Conservation (phyloP, 192 early-diverging fungal species). For the Coemansia sp. region DNA sequence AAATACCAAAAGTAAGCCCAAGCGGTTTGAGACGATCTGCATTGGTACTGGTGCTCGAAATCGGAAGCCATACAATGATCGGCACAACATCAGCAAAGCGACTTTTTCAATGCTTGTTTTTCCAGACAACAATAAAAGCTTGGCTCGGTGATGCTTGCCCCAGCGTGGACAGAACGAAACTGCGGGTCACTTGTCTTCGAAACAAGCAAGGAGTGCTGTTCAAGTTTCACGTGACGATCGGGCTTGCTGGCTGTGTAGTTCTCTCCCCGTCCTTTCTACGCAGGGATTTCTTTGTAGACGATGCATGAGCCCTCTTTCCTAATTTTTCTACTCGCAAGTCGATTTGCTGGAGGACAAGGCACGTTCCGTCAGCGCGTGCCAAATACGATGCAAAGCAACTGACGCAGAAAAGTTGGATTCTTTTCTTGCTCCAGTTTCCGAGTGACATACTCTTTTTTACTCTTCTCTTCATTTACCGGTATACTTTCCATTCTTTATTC, state of each 20-base stretch:
- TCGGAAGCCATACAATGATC: neutral
- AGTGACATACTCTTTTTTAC: neutral
- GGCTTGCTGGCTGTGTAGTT: neutral
- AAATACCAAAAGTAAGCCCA: neutral
- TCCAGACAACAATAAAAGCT: too few species aligned
- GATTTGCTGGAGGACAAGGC: conserved; percentile 1
- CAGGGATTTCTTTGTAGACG: conserved; percentile 11
- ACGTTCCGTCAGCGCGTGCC: neutral
- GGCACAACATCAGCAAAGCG: neutral
- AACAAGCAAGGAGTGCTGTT: too few species aligned
- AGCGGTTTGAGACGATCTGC: neutral
- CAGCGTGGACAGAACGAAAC: too few species aligned
- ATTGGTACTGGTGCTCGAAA: neutral
- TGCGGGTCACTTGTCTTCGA: too few species aligned
- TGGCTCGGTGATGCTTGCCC: too few species aligned
- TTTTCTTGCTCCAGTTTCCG: neutral
- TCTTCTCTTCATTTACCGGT: conserved; percentile 1
- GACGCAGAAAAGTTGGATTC: neutral
- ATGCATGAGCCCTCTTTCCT: neutral
- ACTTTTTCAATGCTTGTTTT: too few species aligned
- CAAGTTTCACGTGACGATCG: neutral
- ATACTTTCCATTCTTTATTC: neutral
- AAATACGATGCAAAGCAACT: neutral
- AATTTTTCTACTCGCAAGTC: neutral
- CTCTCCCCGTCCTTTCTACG: neutral